Evolutionary conservation across 1,284 basidiomycete genomes (phyloP).

Genomic region (Phellinidium pouzarii): DNA sequence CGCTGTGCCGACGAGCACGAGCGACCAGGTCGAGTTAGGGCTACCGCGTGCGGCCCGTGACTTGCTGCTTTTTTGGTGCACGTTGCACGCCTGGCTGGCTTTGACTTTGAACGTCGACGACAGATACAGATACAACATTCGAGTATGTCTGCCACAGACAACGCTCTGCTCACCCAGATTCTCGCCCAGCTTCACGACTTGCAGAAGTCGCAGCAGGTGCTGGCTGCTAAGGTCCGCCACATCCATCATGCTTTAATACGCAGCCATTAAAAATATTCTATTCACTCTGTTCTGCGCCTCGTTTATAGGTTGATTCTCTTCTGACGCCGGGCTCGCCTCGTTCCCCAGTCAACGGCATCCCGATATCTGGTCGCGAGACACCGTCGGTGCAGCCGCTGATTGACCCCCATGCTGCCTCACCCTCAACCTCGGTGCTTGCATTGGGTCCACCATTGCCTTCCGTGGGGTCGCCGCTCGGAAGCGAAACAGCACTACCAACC

Average conservation of each 20-base stretch:
- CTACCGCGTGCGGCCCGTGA: too few species aligned
- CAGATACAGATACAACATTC: background rate
- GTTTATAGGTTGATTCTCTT: constrained; percentile 23
- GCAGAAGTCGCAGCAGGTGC: constrained; percentile 63
- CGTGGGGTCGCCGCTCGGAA: constrained; percentile 21
- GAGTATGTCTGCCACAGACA: constrained; percentile 21
- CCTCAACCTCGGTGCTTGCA: constrained; percentile 23
- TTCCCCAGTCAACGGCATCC: background rate
- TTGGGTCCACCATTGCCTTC: constrained; percentile 28
- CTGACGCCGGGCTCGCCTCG: constrained; percentile 19
- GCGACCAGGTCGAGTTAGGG: too few species aligned
- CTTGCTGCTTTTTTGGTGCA: too few species aligned
- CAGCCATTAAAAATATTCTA: background rate
- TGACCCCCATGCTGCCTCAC: constrained; percentile 17
- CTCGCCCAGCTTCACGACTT: constrained; percentile 60
- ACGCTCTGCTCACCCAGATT: constrained; percentile 56
- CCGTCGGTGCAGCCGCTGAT: constrained; percentile 7
- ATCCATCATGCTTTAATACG: background rate
- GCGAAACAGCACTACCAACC: constrained; percentile 14
- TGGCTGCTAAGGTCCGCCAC: constrained; percentile 59
- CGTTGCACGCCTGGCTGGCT: too few species aligned
- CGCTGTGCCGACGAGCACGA: too few species aligned
- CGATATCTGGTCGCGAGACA: constrained; percentile 12
- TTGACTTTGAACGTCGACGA: too few species aligned
- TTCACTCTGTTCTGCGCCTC: constrained; percentile 21